A percentile compares a stretch with the other conserved stretches of the same genome.
phyloP scores from a whole-genome alignment of 306 rosid species.

The Crotalaria pallida region DNA sequence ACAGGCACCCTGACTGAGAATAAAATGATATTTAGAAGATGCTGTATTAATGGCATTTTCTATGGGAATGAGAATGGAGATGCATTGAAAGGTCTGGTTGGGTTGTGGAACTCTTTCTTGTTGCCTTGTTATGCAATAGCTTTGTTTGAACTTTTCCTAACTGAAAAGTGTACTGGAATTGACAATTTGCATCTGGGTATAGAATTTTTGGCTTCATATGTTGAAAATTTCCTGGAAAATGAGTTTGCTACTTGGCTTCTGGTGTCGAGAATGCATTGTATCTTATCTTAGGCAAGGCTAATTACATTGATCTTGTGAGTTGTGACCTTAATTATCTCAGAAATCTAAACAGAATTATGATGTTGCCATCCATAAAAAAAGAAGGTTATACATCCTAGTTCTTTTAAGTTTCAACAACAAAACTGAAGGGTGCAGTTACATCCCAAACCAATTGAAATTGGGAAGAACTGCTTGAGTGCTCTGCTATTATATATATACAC shows the following conservation, averaged over 20 bases:
- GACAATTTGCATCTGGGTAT: not conserved
- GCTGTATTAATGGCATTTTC: constrained; percentile 72
- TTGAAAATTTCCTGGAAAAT: constrained; percentile 5
- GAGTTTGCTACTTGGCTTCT: not conserved
- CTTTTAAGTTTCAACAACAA: constrained; percentile 1
- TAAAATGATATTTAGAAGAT: constrained; percentile 95
- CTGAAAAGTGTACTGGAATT: not conserved
- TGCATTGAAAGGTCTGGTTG: constrained; percentile 87
- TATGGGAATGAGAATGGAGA: constrained; percentile 91
- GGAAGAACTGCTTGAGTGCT: not conserved
- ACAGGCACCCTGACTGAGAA: constrained; percentile 97
- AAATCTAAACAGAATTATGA: not conserved
- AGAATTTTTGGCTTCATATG: constrained; percentile 5
- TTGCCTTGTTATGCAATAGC: constrained; percentile 14
- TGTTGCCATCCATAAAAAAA: not conserved
- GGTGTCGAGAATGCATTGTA: constrained; percentile 14
- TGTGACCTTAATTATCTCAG: not conserved
- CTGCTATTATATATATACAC: constrained; percentile 10
- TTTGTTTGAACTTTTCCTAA: constrained; percentile 8
- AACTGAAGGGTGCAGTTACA: not conserved
- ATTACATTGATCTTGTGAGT: not conserved
- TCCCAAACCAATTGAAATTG: constrained; percentile 5
- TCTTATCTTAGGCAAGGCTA: not conserved
- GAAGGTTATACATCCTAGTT: not conserved
- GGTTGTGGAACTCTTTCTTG: constrained; percentile 22